These are phyloP conservation scores for Boletellus sp. DNA, from an alignment of 1,284 basidiomycete genomes.

Conservation along the genomic window DNA sequence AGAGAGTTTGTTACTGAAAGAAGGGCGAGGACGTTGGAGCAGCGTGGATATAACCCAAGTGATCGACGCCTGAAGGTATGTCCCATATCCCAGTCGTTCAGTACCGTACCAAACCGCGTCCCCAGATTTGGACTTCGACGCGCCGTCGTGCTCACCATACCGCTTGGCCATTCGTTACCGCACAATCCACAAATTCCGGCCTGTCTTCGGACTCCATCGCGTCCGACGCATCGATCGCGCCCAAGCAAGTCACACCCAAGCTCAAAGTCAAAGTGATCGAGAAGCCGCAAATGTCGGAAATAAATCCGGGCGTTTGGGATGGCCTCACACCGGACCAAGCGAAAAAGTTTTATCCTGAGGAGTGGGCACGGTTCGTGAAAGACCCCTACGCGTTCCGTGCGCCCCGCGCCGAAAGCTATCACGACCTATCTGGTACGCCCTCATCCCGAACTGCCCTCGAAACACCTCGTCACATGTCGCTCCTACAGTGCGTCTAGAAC, in stretches of 20 bases:
- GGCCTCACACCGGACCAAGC: slow-evolving; percentile 91
- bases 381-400: slow-evolving; percentile 94
- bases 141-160: slow-evolving; percentile 91
- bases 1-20: slow-evolving; percentile 83
- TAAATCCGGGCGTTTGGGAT: slow-evolving; percentile 97
- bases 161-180: slow-evolving; percentile 86
- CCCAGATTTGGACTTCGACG: slow-evolving; percentile 94
- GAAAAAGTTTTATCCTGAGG: slow-evolving; percentile 85
- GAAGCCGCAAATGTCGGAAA: slow-evolving; percentile 94
- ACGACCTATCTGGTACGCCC: slow-evolving; percentile 68
- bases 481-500: slow-evolving; percentile 68
- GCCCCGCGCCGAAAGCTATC: slow-evolving; percentile 93
- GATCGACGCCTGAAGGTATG: slow-evolving; percentile 75
- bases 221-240: not conserved
- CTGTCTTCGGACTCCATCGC: slow-evolving; percentile 6
- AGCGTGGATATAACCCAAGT: slow-evolving; percentile 59
- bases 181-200: slow-evolving; percentile 8
- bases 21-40: slow-evolving; percentile 65
- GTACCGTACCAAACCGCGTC: not conserved
- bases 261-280: slow-evolving; percentile 81
- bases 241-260: slow-evolving; percentile 20
- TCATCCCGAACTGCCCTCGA: not conserved
- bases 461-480: not conserved
- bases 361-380: slow-evolving; percentile 88
- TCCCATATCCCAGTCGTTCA: slow-evolving; percentile 10